Percentiles rank a stretch among this genome's conserved stretches.
Evolutionary conservation across 257 asterid genomes (phyloP).

Genomic region (Plectranthus barbatus): DNA sequence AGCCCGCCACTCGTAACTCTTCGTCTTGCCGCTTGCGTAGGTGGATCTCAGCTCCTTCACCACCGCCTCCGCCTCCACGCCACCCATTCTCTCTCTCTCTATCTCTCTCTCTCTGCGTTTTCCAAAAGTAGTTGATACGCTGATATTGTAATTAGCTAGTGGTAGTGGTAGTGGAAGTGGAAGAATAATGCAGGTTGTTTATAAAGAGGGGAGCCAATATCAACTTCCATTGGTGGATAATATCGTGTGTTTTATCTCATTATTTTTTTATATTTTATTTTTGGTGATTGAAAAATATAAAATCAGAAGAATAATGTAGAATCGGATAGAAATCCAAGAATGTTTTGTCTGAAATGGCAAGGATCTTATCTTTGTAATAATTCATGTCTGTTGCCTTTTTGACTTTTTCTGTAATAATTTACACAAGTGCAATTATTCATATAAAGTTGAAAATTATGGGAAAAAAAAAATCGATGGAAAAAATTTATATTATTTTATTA

Average conservation of each 20-base stretch:
- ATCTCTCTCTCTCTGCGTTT: not conserved
- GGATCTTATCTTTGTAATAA: no score
- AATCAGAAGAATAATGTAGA: not conserved
- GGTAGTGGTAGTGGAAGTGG: no score
- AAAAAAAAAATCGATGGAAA: no score
- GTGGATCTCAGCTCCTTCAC: conserved; percentile 59
- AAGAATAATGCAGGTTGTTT: not conserved
- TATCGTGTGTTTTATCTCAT: no score
- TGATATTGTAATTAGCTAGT: not conserved
- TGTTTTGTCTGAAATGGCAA: not conserved
- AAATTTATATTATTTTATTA: no score
- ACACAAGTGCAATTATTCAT: no score
- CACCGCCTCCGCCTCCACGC: conserved; percentile 22
- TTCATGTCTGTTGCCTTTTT: no score
- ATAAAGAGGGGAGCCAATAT: not conserved
- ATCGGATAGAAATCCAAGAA: not conserved
- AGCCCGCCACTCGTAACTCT: conserved; percentile 61
- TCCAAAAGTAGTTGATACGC: not conserved
- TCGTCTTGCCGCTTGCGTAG: conserved; percentile 51
- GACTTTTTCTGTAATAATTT: no score
- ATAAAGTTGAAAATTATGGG: no score
- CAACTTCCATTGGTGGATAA: no score
- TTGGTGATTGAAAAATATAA: not conserved
- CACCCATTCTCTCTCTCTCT: not conserved
- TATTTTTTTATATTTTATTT: no score